Base-by-base conservation (phyloP, 2,329 filamentous ascomycete species). In the Alternaria rosae region DNA sequence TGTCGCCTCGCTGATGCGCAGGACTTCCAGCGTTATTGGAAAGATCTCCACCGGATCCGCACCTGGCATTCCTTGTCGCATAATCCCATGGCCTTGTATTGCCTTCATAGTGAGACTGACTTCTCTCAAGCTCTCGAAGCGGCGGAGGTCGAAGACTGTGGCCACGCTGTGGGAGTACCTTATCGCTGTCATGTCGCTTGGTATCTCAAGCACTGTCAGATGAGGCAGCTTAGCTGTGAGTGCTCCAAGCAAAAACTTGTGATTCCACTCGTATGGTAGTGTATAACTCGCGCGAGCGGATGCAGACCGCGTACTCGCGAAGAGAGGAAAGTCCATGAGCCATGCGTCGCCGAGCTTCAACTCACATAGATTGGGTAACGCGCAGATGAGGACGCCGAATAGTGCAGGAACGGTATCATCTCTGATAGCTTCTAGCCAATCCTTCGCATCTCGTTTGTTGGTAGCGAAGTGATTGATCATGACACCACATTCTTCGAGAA, bases 311-410 rank as follows among this genome's bases (percentile, higher is more conserved):
- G 60, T 25, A 5, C 3, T 20, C 2, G 21, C 38, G 53, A 70
- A 64, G 6, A 69, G n/a, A 7, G 65, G 65, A 5, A 70, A 62
- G 38, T 71, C 65, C 58, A 70, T 62, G 6, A 71, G 45, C 65
- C 67, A 68, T 5, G 60, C 32, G 2, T 61, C 54, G 6, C 65
- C 57, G 15, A 66, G 32, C 4, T 53, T 54, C 3, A 71, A 25
- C n/a, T 66, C 58, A 12, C 56, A 54, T 23, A 71, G n/a, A 3
- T 65, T 63, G 2, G 66, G 64, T 12, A 70, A 28, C 1, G 23
- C 38, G 43, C 60, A 55, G 9, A 70, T 38, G 0, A 70, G 52
- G 12, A 66, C 23, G 9, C 53, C 62, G 0, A 71, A 59, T 2
- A 71, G 28, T 1, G 57, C 61, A 1, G 61, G 58, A 9, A 70